A percentile compares a stretch with the other conserved stretches of the same genome.
Evolutionary conservation across 768 basidiomycete genomes (phyloP).

Genomic region (Termitomyces sp.): DNA sequence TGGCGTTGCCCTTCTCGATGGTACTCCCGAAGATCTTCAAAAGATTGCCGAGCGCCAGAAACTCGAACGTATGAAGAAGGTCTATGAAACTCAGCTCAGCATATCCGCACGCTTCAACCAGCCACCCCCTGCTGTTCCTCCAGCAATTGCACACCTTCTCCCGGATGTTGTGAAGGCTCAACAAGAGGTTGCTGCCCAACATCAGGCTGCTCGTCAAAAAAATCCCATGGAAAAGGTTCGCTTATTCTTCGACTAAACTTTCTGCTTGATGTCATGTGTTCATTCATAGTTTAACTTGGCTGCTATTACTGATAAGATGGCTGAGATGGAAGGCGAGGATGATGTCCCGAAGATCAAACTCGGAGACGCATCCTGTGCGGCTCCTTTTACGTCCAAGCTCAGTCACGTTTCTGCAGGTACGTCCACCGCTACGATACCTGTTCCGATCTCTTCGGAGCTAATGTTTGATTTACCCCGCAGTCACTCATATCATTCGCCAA

Average conservation of each 20-base stretch:
- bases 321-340: constrained; percentile 91
- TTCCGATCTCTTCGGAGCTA: neutral
- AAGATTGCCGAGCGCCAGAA: constrained; percentile 7
- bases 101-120: constrained; percentile 89
- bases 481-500: constrained; percentile 43
- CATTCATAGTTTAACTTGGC: constrained; percentile 62
- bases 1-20: constrained; percentile 60
- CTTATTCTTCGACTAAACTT: constrained; percentile 8
- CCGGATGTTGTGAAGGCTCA: constrained; percentile 92
- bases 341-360: constrained; percentile 98
- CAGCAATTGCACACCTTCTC: constrained; percentile 79
- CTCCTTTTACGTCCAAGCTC: constrained; percentile 97
- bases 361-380: constrained; percentile 98
- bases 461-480: constrained; percentile 49
- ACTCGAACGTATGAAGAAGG: constrained; percentile 78
- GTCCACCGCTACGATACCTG: constrained; percentile 23
- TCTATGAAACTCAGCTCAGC: constrained; percentile 93
- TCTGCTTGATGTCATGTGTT: neutral
- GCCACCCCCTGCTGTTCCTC: constrained; percentile 89
- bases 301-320: constrained; percentile 76
- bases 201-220: constrained; percentile 54
- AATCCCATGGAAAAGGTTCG: constrained; percentile 90
- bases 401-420: constrained; percentile 94
- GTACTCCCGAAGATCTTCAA: constrained; percentile 9
- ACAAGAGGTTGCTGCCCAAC: constrained; percentile 64